These are phyloP conservation scores for Musa troglodytarum DNA, from an alignment of 176 grass and related monocot genomes.

Conservation along the genomic window DNA sequence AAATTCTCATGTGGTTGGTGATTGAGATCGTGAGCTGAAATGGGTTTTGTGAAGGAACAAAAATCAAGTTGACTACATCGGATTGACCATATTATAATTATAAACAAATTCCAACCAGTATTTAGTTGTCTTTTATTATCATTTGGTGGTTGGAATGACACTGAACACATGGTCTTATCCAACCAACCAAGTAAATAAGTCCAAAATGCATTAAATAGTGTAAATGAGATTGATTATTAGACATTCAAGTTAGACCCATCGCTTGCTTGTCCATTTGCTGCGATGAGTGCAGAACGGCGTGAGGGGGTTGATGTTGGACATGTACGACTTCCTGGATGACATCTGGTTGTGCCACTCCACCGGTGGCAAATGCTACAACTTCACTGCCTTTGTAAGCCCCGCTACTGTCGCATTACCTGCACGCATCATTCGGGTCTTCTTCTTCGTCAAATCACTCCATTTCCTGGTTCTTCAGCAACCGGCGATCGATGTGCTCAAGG, in stretches of 20 bases:
- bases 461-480: constrained; percentile 45
- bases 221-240: background rate
- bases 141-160: too few species aligned
- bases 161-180: background rate
- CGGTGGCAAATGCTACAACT: constrained; percentile 69
- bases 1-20: too few species aligned
- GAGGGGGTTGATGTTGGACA: constrained; percentile 91
- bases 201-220: background rate
- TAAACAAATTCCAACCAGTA: too few species aligned
- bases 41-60: too few species aligned
- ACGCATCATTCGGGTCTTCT: background rate
- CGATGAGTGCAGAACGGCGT: constrained; percentile 55
- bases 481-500: constrained; percentile 52
- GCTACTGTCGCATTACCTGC: background rate
- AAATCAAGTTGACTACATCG: too few species aligned
- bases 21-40: too few species aligned
- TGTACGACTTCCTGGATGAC: constrained; percentile 79
- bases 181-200: background rate
- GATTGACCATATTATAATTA: too few species aligned
- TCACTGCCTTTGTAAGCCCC: constrained; percentile 82
- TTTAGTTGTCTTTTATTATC: too few species aligned
- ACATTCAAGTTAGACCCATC: background rate
- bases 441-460: too few species aligned
- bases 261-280: background rate
- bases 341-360: constrained; percentile 91